These are phyloP conservation scores for Alternaria arborescens DNA, from an alignment of 2,329 filamentous ascomycete genomes.

Conservation along the genomic window DNA sequence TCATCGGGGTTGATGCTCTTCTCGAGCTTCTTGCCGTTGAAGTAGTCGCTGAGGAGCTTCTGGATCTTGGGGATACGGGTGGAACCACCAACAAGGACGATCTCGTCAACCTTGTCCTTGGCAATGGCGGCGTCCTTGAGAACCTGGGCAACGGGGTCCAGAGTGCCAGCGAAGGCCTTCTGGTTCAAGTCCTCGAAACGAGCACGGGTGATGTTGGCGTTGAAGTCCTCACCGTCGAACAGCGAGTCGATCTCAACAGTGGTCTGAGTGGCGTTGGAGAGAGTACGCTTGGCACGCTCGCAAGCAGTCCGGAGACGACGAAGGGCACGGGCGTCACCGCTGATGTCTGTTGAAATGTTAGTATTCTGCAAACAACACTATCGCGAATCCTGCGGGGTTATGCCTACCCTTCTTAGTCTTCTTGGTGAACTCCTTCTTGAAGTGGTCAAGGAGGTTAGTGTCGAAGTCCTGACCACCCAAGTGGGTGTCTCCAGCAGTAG, in stretches of 20 bases:
- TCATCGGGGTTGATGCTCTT: conserved; percentile 99
- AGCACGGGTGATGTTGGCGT: conserved; percentile 95
- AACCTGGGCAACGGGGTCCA: conserved; percentile 95
- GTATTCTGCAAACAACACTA: not conserved
- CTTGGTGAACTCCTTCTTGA: conserved; percentile 90
- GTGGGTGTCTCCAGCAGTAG: conserved; percentile 96
- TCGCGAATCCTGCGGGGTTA: not conserved
- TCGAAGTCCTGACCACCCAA: conserved; percentile 94
- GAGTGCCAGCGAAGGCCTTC: conserved; percentile 91
- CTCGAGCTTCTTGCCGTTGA: conserved; percentile 99
- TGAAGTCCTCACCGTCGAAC: conserved; percentile 98
- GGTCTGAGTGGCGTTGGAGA: conserved; percentile 96
- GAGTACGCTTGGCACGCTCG: conserved; percentile 99
- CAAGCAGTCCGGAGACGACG: conserved; percentile 96
- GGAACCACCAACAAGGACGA: conserved; percentile 97
- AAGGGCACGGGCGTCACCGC: conserved; percentile 86
- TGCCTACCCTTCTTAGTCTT: conserved; percentile 63
- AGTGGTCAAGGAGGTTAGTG: conserved; percentile 92
- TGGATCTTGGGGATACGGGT: conserved; percentile 99
- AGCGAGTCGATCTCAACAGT: conserved; percentile 99
- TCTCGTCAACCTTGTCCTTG: conserved; percentile 95
- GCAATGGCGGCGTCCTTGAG: conserved; percentile 89
- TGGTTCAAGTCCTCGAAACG: conserved; percentile 99
- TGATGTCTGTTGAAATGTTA: conserved; percentile 64
- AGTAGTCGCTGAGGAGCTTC: conserved; percentile 99